Base-by-base conservation (phyloP, 768 basidiomycete genomes). In the Termitomyces sp. region DNA sequence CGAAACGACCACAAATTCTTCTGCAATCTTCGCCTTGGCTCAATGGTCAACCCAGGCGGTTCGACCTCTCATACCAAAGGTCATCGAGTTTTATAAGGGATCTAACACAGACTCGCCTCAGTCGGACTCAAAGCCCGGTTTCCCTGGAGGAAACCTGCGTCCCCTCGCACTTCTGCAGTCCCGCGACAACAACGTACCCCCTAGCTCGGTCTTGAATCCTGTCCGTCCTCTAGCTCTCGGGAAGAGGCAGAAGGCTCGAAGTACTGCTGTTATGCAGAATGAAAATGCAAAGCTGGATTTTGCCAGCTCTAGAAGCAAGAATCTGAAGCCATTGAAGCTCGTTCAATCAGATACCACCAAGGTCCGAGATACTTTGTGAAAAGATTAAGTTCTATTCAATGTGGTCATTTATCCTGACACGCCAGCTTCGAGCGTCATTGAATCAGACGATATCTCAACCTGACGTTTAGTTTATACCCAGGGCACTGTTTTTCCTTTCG, bases 111-210 rank as follows among this genome's bases (percentile, higher is more conserved):
- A 61, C 32, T 64, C 70, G 26, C 62, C 68, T 32, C 57, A 68
- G 16, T 63, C 70, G 26, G 53, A 63, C 60, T 58, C 64, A 51
- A 80, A 77, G 63, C 56, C 70, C 58, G 72, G 69, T 54, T 72
- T 76, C 50, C 76, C 79, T 22, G 70, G 72, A 36, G 73, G 73
- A 36, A 82, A 81, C 54, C 74, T 88, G 60, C 85, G 86, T 58
- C 79, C 78, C 58, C 80, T 88, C 54, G 77, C 83, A 22, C 81
- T 88, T 56, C 74, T 88, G 65, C 79, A 83, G 70, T 81, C 85
- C 62, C 82, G 82, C 63, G 77, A 79, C 65, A 66, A 70, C 28
- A 80, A 80, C 58, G 65, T 64, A n/a, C 47, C 64, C 8, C 59
- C 66, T 30, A 63, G 61, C 56, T 48, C 60, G 38, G 56, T 53